These are phyloP conservation scores for Lablab purpureus DNA, from an alignment of 306 rosid genomes.

Conservation along the genomic window DNA sequence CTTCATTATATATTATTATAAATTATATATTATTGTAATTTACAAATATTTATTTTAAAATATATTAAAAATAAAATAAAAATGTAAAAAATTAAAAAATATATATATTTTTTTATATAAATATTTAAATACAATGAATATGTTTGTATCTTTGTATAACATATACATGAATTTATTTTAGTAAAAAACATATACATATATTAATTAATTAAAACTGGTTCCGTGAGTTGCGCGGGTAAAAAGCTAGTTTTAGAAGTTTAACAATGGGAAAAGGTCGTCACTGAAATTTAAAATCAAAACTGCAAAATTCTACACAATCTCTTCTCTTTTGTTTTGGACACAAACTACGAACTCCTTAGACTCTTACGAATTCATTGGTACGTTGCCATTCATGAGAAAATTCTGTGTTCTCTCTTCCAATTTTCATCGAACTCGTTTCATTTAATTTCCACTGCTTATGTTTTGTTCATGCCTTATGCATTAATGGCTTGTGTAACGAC, in stretches of 20 bases:
- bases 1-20: too few relatives aligned
- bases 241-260: background rate
- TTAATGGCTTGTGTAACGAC: background rate
- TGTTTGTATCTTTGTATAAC: too few relatives aligned
- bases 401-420: background rate
- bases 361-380: background rate
- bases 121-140: too few relatives aligned
- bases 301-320: slow-evolving; percentile 38
- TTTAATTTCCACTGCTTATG: background rate
- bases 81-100: too few relatives aligned
- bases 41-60: too few relatives aligned
- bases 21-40: too few relatives aligned
- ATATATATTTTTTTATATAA: too few relatives aligned
- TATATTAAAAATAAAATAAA: too few relatives aligned
- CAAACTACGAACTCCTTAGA: background rate
- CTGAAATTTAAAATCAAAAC: background rate
- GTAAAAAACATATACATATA: too few relatives aligned
- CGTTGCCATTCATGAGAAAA: background rate
- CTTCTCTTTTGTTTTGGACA: background rate
- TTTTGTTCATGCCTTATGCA: background rate
- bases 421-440: background rate
- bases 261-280: background rate
- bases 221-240: too few relatives aligned
- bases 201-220: too few relatives aligned
- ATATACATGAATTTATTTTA: too few relatives aligned